Conservation (phyloP, 352 stramenopile species). For the Aphanomyces stellatus region DNA sequence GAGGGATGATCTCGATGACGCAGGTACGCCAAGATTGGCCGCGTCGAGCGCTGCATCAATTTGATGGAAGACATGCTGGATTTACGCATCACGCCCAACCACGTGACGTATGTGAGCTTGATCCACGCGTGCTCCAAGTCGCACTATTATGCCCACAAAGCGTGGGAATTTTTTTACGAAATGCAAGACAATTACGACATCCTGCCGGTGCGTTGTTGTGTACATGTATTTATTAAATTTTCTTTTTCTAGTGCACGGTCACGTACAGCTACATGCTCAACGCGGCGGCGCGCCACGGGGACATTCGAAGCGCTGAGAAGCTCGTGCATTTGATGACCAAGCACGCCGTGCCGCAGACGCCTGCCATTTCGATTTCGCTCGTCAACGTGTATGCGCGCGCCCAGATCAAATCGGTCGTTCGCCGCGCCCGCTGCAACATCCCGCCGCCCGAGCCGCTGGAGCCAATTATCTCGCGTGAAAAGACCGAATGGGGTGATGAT, state of each 20-base stretch:
- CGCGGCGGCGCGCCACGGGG: constrained; percentile 65
- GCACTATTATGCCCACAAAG: constrained; percentile 78
- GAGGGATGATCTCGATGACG: not conserved
- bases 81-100: constrained; percentile 48
- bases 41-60: constrained; percentile 66
- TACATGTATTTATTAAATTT: not conserved
- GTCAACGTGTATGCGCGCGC: constrained; percentile 74
- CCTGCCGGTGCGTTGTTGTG: constrained; percentile 26
- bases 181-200: constrained; percentile 85
- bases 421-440: constrained; percentile 42
- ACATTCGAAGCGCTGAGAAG: constrained; percentile 62
- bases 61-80: constrained; percentile 70
- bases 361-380: constrained; percentile 63
- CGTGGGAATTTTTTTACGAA: constrained; percentile 76
- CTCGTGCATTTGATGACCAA: constrained; percentile 64
- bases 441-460: constrained; percentile 28
- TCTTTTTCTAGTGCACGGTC: constrained; percentile 31
- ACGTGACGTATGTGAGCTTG: constrained; percentile 69
- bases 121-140: constrained; percentile 79
- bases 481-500: constrained; percentile 66
- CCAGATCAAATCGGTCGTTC: constrained; percentile 55
- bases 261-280: constrained; percentile 75
- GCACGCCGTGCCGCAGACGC: constrained; percentile 54
- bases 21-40: constrained; percentile 43
- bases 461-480: constrained; percentile 56